Conservation (phyloP, 75 land plant species). For the Cupressus sempervirens region DNA sequence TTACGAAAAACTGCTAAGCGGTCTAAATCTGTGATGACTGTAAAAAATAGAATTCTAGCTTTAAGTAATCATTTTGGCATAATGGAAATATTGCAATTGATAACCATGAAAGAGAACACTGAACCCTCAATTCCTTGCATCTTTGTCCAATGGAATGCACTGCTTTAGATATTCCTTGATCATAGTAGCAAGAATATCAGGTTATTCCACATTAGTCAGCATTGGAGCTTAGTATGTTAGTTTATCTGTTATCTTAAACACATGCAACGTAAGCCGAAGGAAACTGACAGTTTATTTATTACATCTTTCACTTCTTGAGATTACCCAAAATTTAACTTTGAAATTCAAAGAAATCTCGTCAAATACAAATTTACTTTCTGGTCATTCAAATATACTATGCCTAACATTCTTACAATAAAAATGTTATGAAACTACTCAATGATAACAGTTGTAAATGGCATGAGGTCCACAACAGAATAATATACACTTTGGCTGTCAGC, state of each 20-base stretch:
- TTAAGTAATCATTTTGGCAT: too few relatives aligned
- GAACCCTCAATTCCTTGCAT: neutral
- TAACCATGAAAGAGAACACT: neutral
- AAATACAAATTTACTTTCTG: neutral
- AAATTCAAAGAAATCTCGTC: neutral
- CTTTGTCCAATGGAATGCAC: neutral
- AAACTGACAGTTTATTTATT: neutral
- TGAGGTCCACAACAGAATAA: neutral
- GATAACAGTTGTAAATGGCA: neutral
- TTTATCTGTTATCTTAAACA: neutral
- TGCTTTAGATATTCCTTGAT: neutral
- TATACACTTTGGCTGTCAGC: neutral
- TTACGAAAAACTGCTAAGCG: too few relatives aligned
- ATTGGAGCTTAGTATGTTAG: neutral
- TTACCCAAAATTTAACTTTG: neutral
- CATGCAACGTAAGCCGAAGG: neutral
- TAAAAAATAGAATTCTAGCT: too few relatives aligned
- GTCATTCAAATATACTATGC: neutral
- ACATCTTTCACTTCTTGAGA: neutral
- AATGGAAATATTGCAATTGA: too few relatives aligned
- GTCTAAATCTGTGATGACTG: too few relatives aligned
- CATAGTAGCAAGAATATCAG: neutral
- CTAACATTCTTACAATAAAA: neutral
- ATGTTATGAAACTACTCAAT: neutral
- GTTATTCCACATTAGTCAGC: neutral